Percentiles rank a stretch among this genome's conserved stretches.
Evolutionary conservation across 495 filamentous ascomycete genomes (phyloP).

Genomic region (Lindgomyces ingoldianus): DNA sequence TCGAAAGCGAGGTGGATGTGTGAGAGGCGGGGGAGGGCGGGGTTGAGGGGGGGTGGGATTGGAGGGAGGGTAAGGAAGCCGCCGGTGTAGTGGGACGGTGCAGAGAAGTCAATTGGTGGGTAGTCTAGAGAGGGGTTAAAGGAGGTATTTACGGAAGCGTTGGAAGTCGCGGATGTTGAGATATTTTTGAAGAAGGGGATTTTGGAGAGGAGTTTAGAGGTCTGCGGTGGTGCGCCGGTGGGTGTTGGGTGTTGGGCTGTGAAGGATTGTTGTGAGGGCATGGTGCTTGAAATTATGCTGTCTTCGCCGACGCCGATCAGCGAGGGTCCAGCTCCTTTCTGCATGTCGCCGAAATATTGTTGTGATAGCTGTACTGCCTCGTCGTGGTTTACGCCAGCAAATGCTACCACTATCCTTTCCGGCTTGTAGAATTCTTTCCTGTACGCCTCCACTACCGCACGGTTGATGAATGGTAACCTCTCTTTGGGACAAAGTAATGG

Average conservation of each 20-base stretch:
- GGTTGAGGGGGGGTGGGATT: slow-evolving; percentile 72
- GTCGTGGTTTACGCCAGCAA: slow-evolving; percentile 84
- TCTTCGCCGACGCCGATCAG: slow-evolving; percentile 41
- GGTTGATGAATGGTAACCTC: slow-evolving; percentile 73
- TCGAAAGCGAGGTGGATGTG: slow-evolving; percentile 96
- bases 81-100: slow-evolving; percentile 86
- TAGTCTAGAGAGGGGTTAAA: slow-evolving; percentile 44
- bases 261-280: slow-evolving; percentile 45
- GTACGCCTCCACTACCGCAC: slow-evolving; percentile 73
- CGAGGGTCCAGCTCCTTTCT: slow-evolving; percentile 52
- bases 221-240: slow-evolving; percentile 44
- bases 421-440: slow-evolving; percentile 81
- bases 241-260: slow-evolving; percentile 46
- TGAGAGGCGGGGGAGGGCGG: slow-evolving; percentile 76
- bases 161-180: slow-evolving; percentile 66
- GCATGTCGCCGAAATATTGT: slow-evolving; percentile 90
- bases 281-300: not conserved
- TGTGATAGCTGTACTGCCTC: slow-evolving; percentile 79
- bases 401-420: slow-evolving; percentile 89
- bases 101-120: slow-evolving; percentile 57
- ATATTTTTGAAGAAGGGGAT: slow-evolving; percentile 94
- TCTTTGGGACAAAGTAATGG: slow-evolving; percentile 90
- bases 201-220: slow-evolving; percentile 71
- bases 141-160: slow-evolving; percentile 55
- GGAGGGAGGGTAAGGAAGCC: slow-evolving; percentile 84